Percentiles rank a stretch among this genome's conserved stretches.
phyloP scores from a whole-genome alignment of 2,329 filamentous ascomycete genomes.

The Talaromyces sp. region DNA sequence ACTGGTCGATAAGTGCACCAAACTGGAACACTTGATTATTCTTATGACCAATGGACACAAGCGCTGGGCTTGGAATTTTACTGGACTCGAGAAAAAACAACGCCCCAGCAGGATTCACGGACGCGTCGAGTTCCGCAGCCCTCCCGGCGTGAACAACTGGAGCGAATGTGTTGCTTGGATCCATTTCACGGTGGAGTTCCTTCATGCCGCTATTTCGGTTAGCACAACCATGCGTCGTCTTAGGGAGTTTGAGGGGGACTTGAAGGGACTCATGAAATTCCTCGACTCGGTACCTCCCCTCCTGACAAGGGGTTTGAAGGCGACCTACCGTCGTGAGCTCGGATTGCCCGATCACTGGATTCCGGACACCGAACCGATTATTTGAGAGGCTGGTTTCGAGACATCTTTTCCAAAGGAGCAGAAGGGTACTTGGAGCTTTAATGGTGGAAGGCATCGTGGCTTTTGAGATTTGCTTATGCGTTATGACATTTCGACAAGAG shows the following conservation, averaged over 20 bases:
- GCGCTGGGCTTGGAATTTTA: constrained; percentile 5
- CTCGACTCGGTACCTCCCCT: not conserved
- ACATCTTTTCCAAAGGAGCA: not conserved
- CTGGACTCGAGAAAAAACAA: not conserved
- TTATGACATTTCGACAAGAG: not conserved
- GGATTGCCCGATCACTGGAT: not conserved
- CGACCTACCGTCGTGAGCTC: not conserved
- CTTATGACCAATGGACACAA: not conserved
- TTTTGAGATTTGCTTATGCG: not conserved
- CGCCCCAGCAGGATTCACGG: not conserved
- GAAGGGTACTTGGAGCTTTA: not conserved
- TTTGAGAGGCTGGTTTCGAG: not conserved
- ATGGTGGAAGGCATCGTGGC: not conserved
- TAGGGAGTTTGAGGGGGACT: not conserved
- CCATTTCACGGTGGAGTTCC: constrained; percentile 4
- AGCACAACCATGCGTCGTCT: not conserved
- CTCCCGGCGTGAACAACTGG: not conserved
- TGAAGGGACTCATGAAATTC: not conserved
- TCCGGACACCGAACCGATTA: not conserved
- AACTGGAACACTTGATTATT: not conserved
- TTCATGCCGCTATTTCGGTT: not conserved
- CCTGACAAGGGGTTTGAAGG: not conserved
- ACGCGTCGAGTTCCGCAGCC: constrained; percentile 4
- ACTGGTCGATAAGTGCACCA: not conserved
- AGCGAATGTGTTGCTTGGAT: constrained; percentile 9